phyloP scores from a whole-genome alignment of 2,329 filamentous ascomycete genomes.

The Fusarium oligoseptatum region DNA sequence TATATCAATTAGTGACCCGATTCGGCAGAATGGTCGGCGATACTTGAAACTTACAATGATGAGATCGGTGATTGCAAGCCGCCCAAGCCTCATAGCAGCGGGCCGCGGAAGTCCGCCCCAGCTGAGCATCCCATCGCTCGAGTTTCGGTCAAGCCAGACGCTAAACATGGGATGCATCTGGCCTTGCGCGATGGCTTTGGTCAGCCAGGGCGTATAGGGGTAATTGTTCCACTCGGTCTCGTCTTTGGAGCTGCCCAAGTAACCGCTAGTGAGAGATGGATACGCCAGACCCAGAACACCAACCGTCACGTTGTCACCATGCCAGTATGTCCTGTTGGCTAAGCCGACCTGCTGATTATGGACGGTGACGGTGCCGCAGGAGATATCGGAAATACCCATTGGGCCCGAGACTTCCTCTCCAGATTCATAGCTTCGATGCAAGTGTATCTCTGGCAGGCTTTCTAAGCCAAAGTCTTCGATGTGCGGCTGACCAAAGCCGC shows the following conservation, averaged over 20 bases:
- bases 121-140: slow-evolving; percentile 59
- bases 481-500: slow-evolving; percentile 57
- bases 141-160: slow-evolving; percentile 62
- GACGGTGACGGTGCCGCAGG: slow-evolving; percentile 60
- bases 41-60: slow-evolving; percentile 57
- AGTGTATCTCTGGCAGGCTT: slow-evolving; percentile 57
- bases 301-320: slow-evolving; percentile 65
- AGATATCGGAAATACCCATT: slow-evolving; percentile 61
- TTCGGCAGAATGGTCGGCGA: not conserved
- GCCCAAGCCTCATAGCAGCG: slow-evolving; percentile 48
- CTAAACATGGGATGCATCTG: slow-evolving; percentile 61
- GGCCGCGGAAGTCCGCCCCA: slow-evolving; percentile 61
- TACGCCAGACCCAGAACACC: slow-evolving; percentile 66
- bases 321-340: slow-evolving; percentile 64
- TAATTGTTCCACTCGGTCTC: slow-evolving; percentile 55
- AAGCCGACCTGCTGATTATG: slow-evolving; percentile 62
- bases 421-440: slow-evolving; percentile 62
- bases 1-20: not conserved
- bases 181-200: slow-evolving; percentile 62
- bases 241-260: slow-evolving; percentile 55
- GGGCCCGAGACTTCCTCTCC: slow-evolving; percentile 62
- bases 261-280: slow-evolving; percentile 63
- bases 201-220: slow-evolving; percentile 63
- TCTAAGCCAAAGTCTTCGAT: slow-evolving; percentile 57
- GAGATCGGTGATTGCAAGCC: slow-evolving; percentile 55